Evolutionary conservation across 1,284 basidiomycete genomes (phyloP), one percentile per base, ranked within the genome.

Genomic region (Microbotryum saponariae): DNA sequence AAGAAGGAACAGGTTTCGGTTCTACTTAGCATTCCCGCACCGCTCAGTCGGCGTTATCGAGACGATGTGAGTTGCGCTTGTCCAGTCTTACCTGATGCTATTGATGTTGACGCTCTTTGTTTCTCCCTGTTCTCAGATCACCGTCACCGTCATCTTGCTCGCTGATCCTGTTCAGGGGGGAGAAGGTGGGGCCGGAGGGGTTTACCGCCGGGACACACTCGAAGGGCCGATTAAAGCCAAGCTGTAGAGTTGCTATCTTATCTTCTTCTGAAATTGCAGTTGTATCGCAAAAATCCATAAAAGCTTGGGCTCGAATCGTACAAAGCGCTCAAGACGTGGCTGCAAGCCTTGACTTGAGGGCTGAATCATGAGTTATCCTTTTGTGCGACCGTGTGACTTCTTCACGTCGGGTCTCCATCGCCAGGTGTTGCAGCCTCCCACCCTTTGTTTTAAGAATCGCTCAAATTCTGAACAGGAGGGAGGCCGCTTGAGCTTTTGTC

Each of bases 11-110:
- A 78, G 58, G 79, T 96, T 59, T 82, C 84, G 25, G 82, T 82
- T 73, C 72, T 88, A 66, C 77, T 97, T 72, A 93, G 90, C 73
- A 89, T 98, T 61, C 89, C 90, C 25, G 81, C 89, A 6, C 89
- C 91, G 37, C 77, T 84, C 66, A 84, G 86, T 60, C 82, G 90
- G 73, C 82, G 85, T 70, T 86, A 86, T 74, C 80, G 91, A 58
- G 91, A 96, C 73, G 92, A 96, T 76, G 82, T 89, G 44, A 92
- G 65, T n/a, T 16, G 14, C 27, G 42, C n/a, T 56, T 25, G 47
- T 23, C 27, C 6, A 7, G 14, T 12, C 7, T 14, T 45, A 8
- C 23, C 21, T 18, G 29, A 23, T 18, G 14, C 12, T 16, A 10
- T 16, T 29, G 10, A 27, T 31, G 14, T 8, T 59, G 14, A 23